Percentiles rank a stretch among this genome's conserved stretches.
phyloP scores from a whole-genome alignment of 2,329 filamentous ascomycete species.

The Leptoxyphium fumago region DNA sequence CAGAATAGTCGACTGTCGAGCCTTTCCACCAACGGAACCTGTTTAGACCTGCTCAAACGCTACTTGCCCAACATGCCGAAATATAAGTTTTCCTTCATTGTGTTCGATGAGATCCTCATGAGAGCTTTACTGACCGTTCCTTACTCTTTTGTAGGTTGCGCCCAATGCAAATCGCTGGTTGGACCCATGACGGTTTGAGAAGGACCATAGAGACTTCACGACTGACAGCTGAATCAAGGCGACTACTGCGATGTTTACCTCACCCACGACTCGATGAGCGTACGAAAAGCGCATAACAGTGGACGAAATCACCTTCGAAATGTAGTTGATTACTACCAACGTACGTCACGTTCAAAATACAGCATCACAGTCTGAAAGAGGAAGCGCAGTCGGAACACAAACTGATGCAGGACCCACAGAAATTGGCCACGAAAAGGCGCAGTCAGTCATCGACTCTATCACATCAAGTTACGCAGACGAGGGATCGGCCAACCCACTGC shows the following conservation, averaged over 20 bases:
- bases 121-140: conserved; percentile 5
- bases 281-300: conserved; percentile 95
- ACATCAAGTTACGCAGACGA: conserved; percentile 90
- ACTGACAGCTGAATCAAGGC: conserved; percentile 25
- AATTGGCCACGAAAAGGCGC: conserved; percentile 96
- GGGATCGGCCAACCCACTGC: conserved; percentile 83
- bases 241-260: conserved; percentile 99
- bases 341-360: conserved; percentile 32
- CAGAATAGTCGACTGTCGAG: too few species aligned
- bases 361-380: background rate
- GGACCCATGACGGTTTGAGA: background rate
- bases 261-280: conserved; percentile 98
- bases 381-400: background rate
- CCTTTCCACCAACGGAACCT: too few species aligned
- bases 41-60: too few species aligned
- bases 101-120: background rate
- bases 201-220: background rate
- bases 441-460: conserved; percentile 96
- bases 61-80: conserved; percentile 8
- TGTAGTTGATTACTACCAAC: conserved; percentile 96
- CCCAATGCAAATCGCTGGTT: background rate
- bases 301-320: conserved; percentile 95
- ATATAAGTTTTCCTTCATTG: conserved; percentile 8
- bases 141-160: conserved; percentile 12
- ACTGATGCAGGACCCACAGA: conserved; percentile 36